Evolutionary conservation across 2,329 filamentous ascomycete species (phyloP).

Genomic region (Penicillium sp.): DNA sequence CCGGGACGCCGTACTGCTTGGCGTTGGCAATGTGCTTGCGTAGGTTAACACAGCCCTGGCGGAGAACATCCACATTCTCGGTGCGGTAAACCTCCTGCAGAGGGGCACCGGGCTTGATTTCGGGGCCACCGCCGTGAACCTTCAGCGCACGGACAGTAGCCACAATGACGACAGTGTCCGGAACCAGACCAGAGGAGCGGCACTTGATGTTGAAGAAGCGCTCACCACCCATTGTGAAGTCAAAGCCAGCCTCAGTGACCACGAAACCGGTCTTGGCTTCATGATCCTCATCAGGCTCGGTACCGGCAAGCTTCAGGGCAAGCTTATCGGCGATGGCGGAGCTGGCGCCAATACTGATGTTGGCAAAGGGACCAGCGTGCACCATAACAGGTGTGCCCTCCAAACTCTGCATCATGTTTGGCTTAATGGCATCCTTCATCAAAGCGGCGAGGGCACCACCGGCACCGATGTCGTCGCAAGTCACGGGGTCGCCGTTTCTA

Average conservation of each 20-base stretch:
- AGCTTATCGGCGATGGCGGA: slow-evolving; percentile 94
- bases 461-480: slow-evolving; percentile 90
- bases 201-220: slow-evolving; percentile 99
- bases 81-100: slow-evolving; percentile 86
- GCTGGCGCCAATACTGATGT: slow-evolving; percentile 96
- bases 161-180: slow-evolving; percentile 91
- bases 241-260: slow-evolving; percentile 94
- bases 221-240: slow-evolving; percentile 99
- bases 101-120: slow-evolving; percentile 80
- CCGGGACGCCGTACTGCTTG: slow-evolving; percentile 81
- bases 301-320: slow-evolving; percentile 91
- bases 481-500: slow-evolving; percentile 80
- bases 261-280: slow-evolving; percentile 83
- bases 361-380: slow-evolving; percentile 95
- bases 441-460: slow-evolving; percentile 89
- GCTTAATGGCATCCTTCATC: slow-evolving; percentile 98
- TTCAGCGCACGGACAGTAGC: slow-evolving; percentile 94
- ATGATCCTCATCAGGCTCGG: slow-evolving; percentile 85
- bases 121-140: slow-evolving; percentile 94
- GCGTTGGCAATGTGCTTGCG: slow-evolving; percentile 95
- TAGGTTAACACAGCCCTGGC: slow-evolving; percentile 87
- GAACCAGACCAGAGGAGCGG: slow-evolving; percentile 84
- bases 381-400: slow-evolving; percentile 98
- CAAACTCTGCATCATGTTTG: slow-evolving; percentile 96
- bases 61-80: slow-evolving; percentile 89